Evolutionary conservation across 768 basidiomycete species (phyloP).

Genomic region (Agrocybe chaxingu): DNA sequence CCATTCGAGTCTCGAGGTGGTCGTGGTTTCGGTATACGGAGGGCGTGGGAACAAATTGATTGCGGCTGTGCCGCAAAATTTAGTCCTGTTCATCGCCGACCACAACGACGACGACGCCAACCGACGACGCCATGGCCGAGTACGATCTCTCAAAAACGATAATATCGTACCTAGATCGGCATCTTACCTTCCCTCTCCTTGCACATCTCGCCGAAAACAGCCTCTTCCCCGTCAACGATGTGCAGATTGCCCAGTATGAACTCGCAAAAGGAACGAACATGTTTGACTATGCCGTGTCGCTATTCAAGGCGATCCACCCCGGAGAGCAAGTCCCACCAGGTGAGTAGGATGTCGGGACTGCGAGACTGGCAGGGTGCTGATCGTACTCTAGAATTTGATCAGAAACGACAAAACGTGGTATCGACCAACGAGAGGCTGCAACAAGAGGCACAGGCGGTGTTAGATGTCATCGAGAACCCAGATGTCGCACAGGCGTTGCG

Average conservation of each 20-base stretch:
- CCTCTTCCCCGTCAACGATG: conserved; percentile 74
- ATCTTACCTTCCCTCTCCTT: conserved; percentile 90
- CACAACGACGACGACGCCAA: conserved; percentile 2
- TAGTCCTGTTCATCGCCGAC: neutral
- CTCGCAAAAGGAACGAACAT: conserved; percentile 97
- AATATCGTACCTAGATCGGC: conserved; percentile 90
- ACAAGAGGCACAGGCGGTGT: conserved; percentile 87
- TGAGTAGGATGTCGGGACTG: conserved; percentile 26
- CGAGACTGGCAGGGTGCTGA: neutral
- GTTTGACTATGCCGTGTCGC: conserved; percentile 86
- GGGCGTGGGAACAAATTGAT: neutral
- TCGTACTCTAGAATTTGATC: conserved; percentile 65
- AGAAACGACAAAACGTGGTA: conserved; percentile 78
- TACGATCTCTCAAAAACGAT: conserved; percentile 89
- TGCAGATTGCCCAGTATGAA: conserved; percentile 93
- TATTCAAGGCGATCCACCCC: conserved; percentile 79
- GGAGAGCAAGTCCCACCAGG: conserved; percentile 68
- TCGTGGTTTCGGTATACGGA: too few species aligned
- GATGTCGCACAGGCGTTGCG: conserved; percentile 92
- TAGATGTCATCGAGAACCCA: conserved; percentile 95
- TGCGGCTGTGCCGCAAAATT: neutral
- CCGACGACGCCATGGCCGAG: conserved; percentile 63
- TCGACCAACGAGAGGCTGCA: conserved; percentile 81
- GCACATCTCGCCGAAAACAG: conserved; percentile 78
- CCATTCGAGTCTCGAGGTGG: too few species aligned